A percentile compares a stretch with the other conserved stretches of the same genome.
These are phyloP conservation scores for Elongisporangium anandrum DNA, from an alignment of 352 stramenopile genomes.

Conservation along the genomic window DNA sequence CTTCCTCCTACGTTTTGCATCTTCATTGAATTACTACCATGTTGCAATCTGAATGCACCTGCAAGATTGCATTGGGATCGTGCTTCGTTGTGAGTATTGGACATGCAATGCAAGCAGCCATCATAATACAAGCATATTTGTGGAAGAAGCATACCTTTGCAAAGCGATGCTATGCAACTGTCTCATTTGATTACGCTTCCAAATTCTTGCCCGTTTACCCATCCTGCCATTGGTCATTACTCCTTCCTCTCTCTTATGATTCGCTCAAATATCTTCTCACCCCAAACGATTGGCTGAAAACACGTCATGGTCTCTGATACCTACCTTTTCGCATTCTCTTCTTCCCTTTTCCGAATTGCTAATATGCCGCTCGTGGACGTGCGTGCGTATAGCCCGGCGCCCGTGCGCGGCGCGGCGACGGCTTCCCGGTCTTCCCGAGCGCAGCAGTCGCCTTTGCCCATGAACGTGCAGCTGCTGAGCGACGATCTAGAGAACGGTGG, in stretches of 20 bases:
- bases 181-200: neutral
- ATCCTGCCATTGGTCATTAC: neutral
- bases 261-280: neutral
- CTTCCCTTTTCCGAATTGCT: neutral
- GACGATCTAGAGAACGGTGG: conserved; percentile 1
- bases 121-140: neutral
- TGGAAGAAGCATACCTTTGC: neutral
- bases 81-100: too few species aligned
- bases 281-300: neutral
- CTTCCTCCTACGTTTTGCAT: too few species aligned
- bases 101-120: too few species aligned
- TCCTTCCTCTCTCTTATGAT: neutral
- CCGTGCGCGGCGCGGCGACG: neutral
- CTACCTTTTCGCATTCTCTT: neutral
- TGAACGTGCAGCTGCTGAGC: neutral
- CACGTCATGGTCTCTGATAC: neutral
- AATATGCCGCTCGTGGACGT: neutral
- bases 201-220: neutral
- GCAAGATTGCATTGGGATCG: too few species aligned
- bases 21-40: too few species aligned
- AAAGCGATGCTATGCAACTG: neutral
- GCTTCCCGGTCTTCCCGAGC: neutral
- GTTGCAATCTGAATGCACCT: too few species aligned
- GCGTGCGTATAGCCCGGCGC: neutral
- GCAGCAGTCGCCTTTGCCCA: conserved; percentile 1